Evolutionary conservation across 345 rosid species (phyloP).

Genomic region (Iberis pinnata): DNA sequence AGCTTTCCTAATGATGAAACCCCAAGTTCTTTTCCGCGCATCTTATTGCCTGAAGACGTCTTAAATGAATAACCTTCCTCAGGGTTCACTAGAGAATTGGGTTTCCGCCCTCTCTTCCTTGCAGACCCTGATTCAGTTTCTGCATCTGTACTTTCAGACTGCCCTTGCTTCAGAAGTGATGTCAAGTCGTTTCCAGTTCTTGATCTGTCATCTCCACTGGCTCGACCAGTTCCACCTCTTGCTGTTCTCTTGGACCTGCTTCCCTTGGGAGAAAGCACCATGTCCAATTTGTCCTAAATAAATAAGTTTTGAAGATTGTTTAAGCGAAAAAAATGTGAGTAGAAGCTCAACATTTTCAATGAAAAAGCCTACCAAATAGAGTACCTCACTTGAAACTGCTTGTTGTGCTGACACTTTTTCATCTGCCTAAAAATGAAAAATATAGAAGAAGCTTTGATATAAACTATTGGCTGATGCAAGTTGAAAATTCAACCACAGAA

Average conservation of each 20-base stretch:
- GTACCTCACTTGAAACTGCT: conserved; percentile 25
- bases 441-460: background rate
- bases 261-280: conserved; percentile 17
- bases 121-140: conserved; percentile 26
- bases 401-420: conserved; percentile 16
- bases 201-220: too few species aligned
- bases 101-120: conserved; percentile 56
- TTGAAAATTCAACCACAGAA: conserved; percentile 22
- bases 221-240: background rate
- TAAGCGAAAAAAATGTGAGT: conserved; percentile 1
- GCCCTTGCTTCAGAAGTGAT: conserved; percentile 14
- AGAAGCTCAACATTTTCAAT: background rate
- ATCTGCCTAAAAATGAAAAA: conserved; percentile 24
- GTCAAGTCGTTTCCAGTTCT: background rate
- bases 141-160: conserved; percentile 31
- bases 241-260: conserved; percentile 20
- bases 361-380: conserved; percentile 8
- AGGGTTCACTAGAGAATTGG: conserved; percentile 56
- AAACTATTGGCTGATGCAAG: conserved; percentile 9
- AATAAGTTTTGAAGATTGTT: conserved; percentile 26
- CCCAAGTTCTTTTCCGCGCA: conserved; percentile 26
- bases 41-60: conserved; percentile 27
- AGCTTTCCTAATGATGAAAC: conserved; percentile 24
- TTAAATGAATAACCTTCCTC: conserved; percentile 47
- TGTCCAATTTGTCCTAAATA: conserved; percentile 12